Conservation (phyloP, 2,329 filamentous ascomycete genomes). For the Gremmenia infestans region DNA sequence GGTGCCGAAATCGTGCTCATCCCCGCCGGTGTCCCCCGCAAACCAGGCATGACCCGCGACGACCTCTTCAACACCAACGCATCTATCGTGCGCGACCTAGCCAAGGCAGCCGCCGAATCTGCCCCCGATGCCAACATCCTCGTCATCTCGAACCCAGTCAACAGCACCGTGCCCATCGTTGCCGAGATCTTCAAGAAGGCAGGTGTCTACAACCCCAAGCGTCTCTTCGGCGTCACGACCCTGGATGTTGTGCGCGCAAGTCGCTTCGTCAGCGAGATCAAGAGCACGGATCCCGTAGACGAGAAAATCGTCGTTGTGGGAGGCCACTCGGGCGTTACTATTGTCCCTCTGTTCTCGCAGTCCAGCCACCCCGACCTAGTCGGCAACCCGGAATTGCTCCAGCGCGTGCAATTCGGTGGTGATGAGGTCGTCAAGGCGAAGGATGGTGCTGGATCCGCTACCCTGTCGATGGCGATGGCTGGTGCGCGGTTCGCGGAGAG, state of each 20-base stretch:
- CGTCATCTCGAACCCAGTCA: constrained; percentile 98
- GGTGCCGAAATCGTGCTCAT: constrained; percentile 93
- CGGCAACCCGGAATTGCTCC: constrained; percentile 72
- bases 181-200: constrained; percentile 93
- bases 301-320: constrained; percentile 96
- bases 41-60: constrained; percentile 98
- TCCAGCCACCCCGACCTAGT: constrained; percentile 79
- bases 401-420: constrained; percentile 94
- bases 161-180: constrained; percentile 97
- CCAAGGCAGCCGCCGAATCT: constrained; percentile 86
- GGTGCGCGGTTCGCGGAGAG: constrained; percentile 81
- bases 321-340: constrained; percentile 96
- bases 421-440: constrained; percentile 99
- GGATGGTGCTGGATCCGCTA: constrained; percentile 94
- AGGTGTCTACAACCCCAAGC: constrained; percentile 98
- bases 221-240: constrained; percentile 98
- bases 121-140: constrained; percentile 91
- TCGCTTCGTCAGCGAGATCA: constrained; percentile 95
- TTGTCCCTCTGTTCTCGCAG: constrained; percentile 96
- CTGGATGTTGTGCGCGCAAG: constrained; percentile 97
- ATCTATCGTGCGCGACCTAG: constrained; percentile 96
- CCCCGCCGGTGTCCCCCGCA: constrained; percentile 92
- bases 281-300: constrained; percentile 81
- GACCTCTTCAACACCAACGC: constrained; percentile 99
- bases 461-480: constrained; percentile 97